Evolutionary conservation across 331 rosid genomes (phyloP).

Genomic region (Rhamnella rubrinervis): DNA sequence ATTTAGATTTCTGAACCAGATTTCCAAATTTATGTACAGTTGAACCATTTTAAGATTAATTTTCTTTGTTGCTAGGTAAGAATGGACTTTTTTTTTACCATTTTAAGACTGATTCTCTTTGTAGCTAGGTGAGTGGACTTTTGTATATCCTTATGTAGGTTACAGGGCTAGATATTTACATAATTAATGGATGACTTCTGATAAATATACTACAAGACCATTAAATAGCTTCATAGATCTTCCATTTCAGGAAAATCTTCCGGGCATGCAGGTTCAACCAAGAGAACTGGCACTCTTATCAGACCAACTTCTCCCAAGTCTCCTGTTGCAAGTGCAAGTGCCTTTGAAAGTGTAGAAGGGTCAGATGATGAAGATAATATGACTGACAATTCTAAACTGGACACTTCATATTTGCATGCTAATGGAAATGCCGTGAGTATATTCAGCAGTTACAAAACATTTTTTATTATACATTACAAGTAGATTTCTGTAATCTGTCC

Average conservation of each 20-base stretch:
- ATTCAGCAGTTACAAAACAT: constrained; percentile 4
- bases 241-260: constrained; percentile 62
- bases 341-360: constrained; percentile 87
- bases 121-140: no score
- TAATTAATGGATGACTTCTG: background rate
- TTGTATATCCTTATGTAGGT: no score
- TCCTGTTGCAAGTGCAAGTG: constrained; percentile 88
- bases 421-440: constrained; percentile 80
- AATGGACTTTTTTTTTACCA: no score
- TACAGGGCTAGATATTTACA: no score
- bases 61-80: no score
- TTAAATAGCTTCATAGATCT: constrained; percentile 3
- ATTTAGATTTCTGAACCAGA: no score
- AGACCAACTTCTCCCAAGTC: constrained; percentile 84
- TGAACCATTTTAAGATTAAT: no score
- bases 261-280: constrained; percentile 38
- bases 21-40: no score
- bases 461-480: constrained; percentile 4
- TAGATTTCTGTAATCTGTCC: background rate
- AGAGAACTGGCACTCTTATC: constrained; percentile 46
- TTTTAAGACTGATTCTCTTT: no score
- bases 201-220: background rate
- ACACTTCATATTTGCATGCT: constrained; percentile 54
- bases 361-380: constrained; percentile 80
- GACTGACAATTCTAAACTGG: constrained; percentile 48